A percentile compares a stretch with the other conserved stretches of the same genome.
These are phyloP conservation scores for Pseudevernia furfuracea DNA, from an alignment of 495 filamentous ascomycete species.

Conservation along the genomic window DNA sequence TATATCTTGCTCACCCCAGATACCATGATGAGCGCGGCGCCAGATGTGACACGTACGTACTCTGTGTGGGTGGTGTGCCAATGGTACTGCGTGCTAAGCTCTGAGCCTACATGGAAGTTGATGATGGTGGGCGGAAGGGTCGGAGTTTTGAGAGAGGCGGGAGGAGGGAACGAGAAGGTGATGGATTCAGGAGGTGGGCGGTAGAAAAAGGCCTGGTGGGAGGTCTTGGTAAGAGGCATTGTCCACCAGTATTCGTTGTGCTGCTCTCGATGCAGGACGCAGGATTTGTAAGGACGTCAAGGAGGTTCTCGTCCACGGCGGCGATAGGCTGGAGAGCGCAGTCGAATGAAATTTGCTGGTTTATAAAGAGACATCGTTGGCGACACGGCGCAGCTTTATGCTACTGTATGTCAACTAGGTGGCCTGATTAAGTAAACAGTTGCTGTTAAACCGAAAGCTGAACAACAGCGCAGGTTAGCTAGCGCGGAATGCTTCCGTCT, in stretches of 20 bases:
- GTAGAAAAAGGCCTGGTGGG: not conserved
- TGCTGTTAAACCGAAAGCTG: not conserved
- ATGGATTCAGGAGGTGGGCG: not conserved
- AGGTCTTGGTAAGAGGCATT: constrained; percentile 8
- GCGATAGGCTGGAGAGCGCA: not conserved
- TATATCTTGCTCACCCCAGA: not conserved
- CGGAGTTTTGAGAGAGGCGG: not conserved
- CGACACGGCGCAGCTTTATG: not conserved
- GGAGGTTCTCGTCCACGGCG: not conserved
- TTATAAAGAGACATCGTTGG: not conserved
- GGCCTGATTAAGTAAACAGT: not conserved
- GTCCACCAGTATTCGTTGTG: not conserved
- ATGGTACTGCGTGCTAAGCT: not conserved
- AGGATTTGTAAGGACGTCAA: not conserved
- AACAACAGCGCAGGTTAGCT: not conserved
- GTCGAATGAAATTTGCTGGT: not conserved
- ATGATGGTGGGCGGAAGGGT: not conserved
- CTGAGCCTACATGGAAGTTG: not conserved
- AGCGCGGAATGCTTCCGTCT: not conserved
- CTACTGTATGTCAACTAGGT: not conserved
- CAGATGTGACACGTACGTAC: not conserved
- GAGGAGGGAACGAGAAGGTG: constrained; percentile 2
- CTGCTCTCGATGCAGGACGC: not conserved
- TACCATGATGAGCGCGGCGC: not conserved
- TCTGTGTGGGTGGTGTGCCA: constrained; percentile 11